These are phyloP conservation scores for Cordyceps fumosorosea DNA, from an alignment of 2,329 filamentous ascomycete genomes.

Conservation along the genomic window DNA sequence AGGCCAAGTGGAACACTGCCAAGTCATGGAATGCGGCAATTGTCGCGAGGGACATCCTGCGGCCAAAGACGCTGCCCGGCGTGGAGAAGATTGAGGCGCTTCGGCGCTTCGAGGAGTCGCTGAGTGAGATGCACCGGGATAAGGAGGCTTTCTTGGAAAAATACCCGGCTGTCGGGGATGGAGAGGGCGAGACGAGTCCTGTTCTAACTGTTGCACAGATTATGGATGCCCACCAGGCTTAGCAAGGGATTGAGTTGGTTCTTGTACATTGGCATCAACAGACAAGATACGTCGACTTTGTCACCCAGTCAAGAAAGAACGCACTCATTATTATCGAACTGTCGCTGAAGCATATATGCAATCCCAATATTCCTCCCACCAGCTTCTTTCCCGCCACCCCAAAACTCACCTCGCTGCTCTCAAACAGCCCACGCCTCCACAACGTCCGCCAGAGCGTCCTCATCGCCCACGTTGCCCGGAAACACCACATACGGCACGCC, in stretches of 20 bases:
- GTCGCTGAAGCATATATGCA: not conserved
- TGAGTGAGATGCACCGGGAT: not conserved
- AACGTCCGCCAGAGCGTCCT: conserved; percentile 38
- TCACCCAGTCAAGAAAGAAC: too few species aligned
- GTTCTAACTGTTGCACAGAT: not conserved
- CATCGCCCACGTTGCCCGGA: conserved; percentile 50
- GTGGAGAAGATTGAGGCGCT: not conserved
- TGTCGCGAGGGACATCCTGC: not conserved
- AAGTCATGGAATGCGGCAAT: not conserved
- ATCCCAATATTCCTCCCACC: not conserved
- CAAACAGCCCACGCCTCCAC: conserved; percentile 24
- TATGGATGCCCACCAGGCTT: not conserved
- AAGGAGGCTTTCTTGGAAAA: not conserved
- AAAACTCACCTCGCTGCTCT: not conserved
- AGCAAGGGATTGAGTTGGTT: not conserved
- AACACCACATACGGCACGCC: conserved; percentile 52
- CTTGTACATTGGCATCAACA: not conserved
- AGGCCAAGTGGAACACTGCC: not conserved
- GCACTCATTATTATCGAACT: not conserved
- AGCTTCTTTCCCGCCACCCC: not conserved
- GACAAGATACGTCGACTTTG: too few species aligned
- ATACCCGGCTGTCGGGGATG: not conserved
- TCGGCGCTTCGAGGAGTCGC: not conserved
- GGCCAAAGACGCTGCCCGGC: not conserved
- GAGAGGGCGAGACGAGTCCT: not conserved